A percentile compares a stretch with the other conserved stretches of the same genome.
Evolutionary conservation across 371 early-diverging fungal species (phyloP).

Genomic region (Mycotypha africana): DNA sequence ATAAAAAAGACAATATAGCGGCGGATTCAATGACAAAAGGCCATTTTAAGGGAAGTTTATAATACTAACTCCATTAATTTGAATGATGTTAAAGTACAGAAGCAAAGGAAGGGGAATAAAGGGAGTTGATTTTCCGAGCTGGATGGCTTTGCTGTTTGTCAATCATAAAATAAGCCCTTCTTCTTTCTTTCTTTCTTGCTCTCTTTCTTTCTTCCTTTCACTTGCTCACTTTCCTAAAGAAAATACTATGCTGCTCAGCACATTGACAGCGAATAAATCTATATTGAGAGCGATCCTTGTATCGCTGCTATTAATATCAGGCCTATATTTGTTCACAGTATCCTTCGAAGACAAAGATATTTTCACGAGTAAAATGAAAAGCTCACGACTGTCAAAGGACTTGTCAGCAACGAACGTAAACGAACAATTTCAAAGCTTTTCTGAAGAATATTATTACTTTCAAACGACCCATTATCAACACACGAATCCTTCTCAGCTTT

Average conservation of each 20-base stretch:
- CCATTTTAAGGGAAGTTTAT: too few relatives aligned
- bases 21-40: too few relatives aligned
- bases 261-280: too few relatives aligned
- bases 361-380: background rate
- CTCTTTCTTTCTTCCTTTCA: background rate
- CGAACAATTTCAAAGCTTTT: background rate
- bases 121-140: too few relatives aligned
- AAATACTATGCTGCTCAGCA: too few relatives aligned
- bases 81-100: too few relatives aligned
- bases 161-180: too few relatives aligned
- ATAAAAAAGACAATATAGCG: too few relatives aligned
- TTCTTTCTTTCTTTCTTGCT: background rate
- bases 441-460: constrained; percentile 8
- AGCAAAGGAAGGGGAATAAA: too few relatives aligned
- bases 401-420: background rate
- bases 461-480: constrained; percentile 8
- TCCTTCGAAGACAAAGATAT: background rate
- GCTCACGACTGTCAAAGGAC: background rate
- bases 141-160: too few relatives aligned
- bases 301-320: background rate
- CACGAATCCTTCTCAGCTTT: constrained; percentile 13
- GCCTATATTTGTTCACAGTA: constrained; percentile 3
- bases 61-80: too few relatives aligned
- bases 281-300: background rate
- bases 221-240: background rate